Evolutionary conservation across 192 early-diverging fungal genomes (phyloP).

Genomic region (Gigaspora rosea): DNA sequence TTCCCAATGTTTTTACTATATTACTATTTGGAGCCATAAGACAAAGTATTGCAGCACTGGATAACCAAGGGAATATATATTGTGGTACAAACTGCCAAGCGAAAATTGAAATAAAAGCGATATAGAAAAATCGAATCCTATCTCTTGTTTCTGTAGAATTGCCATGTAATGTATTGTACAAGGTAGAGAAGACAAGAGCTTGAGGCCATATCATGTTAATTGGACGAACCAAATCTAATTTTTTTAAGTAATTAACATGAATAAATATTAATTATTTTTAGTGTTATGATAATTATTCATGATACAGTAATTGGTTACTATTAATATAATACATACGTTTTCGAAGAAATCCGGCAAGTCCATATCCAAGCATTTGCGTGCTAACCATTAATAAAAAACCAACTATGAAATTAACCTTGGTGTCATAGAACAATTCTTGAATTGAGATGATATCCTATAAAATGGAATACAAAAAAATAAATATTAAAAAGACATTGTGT

Average conservation of each 20-base stretch:
- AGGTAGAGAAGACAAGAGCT: constrained; percentile 58
- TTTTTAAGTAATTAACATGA: too few relatives aligned
- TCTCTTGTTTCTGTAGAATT: background rate
- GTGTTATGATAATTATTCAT: background rate
- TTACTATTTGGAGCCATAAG: constrained; percentile 38
- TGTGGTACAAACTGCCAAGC: constrained; percentile 54
- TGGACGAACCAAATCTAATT: constrained; percentile 25
- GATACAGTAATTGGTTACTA: too few relatives aligned
- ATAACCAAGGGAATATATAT: constrained; percentile 36
- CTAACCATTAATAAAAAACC: constrained; percentile 56
- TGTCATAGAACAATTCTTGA: constrained; percentile 57
- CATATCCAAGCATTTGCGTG: constrained; percentile 67
- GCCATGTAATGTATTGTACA: constrained; percentile 51
- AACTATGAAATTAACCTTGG: constrained; percentile 53
- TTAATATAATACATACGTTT: too few relatives aligned
- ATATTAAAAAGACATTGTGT: too few relatives aligned
- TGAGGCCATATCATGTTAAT: constrained; percentile 65
- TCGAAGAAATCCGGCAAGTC: constrained; percentile 65
- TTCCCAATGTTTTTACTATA: constrained; percentile 40
- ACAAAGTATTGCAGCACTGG: constrained; percentile 41
- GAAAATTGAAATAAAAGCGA: constrained; percentile 48
- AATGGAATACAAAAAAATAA: too few relatives aligned
- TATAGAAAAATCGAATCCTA: constrained; percentile 43
- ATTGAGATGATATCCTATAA: constrained; percentile 58
- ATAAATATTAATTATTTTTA: too few relatives aligned